A percentile compares a stretch with the other conserved stretches of the same genome.
These are phyloP conservation scores for Blastomyces gilchristii DNA, from an alignment of 2,329 filamentous ascomycete species.

Conservation along the genomic window DNA sequence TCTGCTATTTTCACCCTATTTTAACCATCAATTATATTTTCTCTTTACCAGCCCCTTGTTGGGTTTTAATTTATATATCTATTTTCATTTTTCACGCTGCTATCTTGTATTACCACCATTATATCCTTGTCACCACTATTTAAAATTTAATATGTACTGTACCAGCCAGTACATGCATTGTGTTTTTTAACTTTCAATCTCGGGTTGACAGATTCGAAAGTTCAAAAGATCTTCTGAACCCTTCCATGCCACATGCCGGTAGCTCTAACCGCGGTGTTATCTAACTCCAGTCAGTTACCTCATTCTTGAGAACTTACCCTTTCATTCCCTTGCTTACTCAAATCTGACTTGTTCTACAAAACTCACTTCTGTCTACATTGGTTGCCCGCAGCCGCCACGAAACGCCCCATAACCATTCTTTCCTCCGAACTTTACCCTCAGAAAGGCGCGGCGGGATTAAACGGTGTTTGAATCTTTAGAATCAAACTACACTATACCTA, in stretches of 20 bases:
- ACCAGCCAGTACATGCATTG: not conserved
- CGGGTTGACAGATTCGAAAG: not conserved
- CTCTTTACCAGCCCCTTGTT: not conserved
- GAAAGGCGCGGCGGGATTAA: not conserved
- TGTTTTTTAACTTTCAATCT: not conserved
- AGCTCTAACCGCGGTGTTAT: too few relatives aligned
- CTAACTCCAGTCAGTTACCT: not conserved
- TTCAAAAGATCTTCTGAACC: not conserved
- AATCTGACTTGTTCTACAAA: not conserved
- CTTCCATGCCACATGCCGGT: not conserved
- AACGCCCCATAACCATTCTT: not conserved
- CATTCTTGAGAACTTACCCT: not conserved
- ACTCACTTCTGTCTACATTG: not conserved
- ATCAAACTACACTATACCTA: not conserved
- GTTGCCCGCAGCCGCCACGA: conserved; percentile 1
- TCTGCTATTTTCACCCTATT: not conserved
- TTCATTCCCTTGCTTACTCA: not conserved
- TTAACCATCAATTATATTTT: not conserved
- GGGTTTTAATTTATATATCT: not conserved
- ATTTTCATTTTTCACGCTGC: not conserved
- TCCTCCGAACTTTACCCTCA: not conserved
- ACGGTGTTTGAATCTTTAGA: conserved; percentile 5
- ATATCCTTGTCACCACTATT: not conserved
- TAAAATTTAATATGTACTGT: conserved; percentile 2
- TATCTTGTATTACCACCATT: not conserved